Percentiles rank a stretch among this genome's conserved stretches.
phyloP scores from a whole-genome alignment of 768 basidiomycete species.

The Leucogyrophana mollusca region DNA sequence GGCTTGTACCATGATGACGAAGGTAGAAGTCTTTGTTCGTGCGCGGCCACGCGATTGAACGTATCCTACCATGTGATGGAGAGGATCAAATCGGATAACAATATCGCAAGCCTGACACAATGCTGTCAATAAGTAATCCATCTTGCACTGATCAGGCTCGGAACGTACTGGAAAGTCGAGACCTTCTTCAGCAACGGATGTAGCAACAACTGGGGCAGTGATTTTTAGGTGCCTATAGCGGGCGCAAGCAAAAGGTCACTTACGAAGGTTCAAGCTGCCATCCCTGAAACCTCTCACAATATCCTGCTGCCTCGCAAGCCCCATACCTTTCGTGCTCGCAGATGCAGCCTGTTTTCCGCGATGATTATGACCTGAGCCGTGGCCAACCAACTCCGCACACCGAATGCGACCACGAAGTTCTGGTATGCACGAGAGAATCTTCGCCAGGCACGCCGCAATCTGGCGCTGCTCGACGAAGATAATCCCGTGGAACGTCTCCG shows the following conservation, averaged over 20 bases:
- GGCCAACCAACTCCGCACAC: slow-evolving; percentile 69
- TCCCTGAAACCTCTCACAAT: slow-evolving; percentile 65
- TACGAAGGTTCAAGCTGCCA: slow-evolving; percentile 66
- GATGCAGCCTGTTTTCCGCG: slow-evolving; percentile 22
- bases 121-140: slow-evolving; percentile 6
- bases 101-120: slow-evolving; percentile 77
- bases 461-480: slow-evolving; percentile 88
- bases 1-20: slow-evolving; percentile 77
- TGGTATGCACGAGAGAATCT: slow-evolving; percentile 59
- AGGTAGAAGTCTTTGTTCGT: slow-evolving; percentile 71
- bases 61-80: slow-evolving; percentile 84
- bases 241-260: slow-evolving; percentile 22
- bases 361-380: slow-evolving; percentile 47
- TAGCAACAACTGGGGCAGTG: slow-evolving; percentile 61
- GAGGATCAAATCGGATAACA: slow-evolving; percentile 80
- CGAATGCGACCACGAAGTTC: slow-evolving; percentile 55
- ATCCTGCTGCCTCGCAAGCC: slow-evolving; percentile 51
- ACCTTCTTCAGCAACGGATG: slow-evolving; percentile 89
- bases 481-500: slow-evolving; percentile 70
- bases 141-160: not conserved
- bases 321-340: slow-evolving; percentile 50
- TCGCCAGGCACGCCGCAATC: slow-evolving; percentile 67
- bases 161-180: slow-evolving; percentile 77
- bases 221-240: not conserved
- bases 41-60: slow-evolving; percentile 89